A percentile compares a stretch with the other conserved stretches of the same genome.
Conservation (phyloP, 305 asterid genomes). For the Euphrasia arctica region DNA sequence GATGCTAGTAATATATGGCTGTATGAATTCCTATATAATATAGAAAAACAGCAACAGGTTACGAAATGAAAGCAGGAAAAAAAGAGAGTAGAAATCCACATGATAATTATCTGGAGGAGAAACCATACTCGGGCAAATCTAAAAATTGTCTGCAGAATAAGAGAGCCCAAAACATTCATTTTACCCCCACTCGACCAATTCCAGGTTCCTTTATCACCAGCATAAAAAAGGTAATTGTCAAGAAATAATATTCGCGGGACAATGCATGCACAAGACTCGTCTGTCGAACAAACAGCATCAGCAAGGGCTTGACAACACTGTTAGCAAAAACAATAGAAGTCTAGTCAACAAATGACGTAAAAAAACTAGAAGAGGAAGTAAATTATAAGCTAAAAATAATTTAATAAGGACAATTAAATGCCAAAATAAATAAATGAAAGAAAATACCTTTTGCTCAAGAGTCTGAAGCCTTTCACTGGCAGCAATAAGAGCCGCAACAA, state of each 20-base stretch:
- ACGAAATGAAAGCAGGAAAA: slow-evolving; percentile 12
- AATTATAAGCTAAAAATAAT: slow-evolving; percentile 2
- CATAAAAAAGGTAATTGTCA: slow-evolving; percentile 51
- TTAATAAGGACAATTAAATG: slow-evolving; percentile 17
- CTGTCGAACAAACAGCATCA: slow-evolving; percentile 54
- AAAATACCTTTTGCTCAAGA: slow-evolving; percentile 60
- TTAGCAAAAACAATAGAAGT: slow-evolving; percentile 23
- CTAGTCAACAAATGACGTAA: slow-evolving; percentile 22
- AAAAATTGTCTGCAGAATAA: slow-evolving; percentile 84
- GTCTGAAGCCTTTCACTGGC: slow-evolving; percentile 76
- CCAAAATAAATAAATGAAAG: slow-evolving; percentile 13
- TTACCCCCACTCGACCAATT: slow-evolving; percentile 67
- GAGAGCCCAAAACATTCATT: slow-evolving; percentile 86
- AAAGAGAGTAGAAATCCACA: slow-evolving; percentile 14
- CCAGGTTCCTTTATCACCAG: slow-evolving; percentile 71
- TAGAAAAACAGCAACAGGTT: slow-evolving; percentile 23
- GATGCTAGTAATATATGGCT: slow-evolving; percentile 63
- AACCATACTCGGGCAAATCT: slow-evolving; percentile 70
- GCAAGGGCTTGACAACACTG: slow-evolving; percentile 94
- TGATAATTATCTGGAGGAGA: slow-evolving; percentile 6
- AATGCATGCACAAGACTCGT: slow-evolving; percentile 61
- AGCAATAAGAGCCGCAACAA: slow-evolving; percentile 85
- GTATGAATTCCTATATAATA: slow-evolving; percentile 59
- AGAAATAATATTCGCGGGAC: slow-evolving; percentile 75
- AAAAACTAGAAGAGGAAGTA: slow-evolving; percentile 6